phyloP scores from a whole-genome alignment of 345 rosid species.

The Camelina hispida region DNA sequence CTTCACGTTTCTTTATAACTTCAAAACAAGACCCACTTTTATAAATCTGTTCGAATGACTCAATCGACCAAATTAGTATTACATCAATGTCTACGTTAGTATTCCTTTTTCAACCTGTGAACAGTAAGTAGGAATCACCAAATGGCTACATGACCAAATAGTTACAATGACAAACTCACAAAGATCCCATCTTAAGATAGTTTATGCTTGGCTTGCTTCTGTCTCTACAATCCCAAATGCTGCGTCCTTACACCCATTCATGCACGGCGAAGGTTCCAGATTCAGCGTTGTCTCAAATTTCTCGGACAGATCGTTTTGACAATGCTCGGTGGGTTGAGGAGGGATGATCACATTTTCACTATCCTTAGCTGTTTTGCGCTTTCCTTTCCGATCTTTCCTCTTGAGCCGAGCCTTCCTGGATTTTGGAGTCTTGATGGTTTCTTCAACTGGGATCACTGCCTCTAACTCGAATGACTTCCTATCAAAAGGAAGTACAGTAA shows the following conservation, averaged over 20 bases:
- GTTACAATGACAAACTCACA: slow-evolving; percentile 26
- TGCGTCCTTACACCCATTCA: slow-evolving; percentile 43
- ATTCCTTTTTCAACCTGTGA: not conserved
- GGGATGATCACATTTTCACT: slow-evolving; percentile 24
- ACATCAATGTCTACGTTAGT: slow-evolving; percentile 1
- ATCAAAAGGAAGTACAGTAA: slow-evolving; percentile 76
- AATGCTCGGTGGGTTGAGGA: slow-evolving; percentile 28
- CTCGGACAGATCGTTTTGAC: slow-evolving; percentile 34
- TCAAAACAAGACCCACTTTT: not conserved
- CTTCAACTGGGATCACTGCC: slow-evolving; percentile 41
- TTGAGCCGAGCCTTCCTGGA: slow-evolving; percentile 63
- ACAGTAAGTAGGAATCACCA: not conserved
- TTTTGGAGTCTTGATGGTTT: slow-evolving; percentile 53
- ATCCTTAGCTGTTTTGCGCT: slow-evolving; percentile 30
- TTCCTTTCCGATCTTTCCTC: slow-evolving; percentile 54
- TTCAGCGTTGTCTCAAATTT: slow-evolving; percentile 27
- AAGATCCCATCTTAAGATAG: not conserved
- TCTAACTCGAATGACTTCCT: slow-evolving; percentile 64
- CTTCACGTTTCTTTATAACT: not conserved
- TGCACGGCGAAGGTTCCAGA: slow-evolving; percentile 22
- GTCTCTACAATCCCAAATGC: slow-evolving; percentile 31
- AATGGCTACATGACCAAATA: slow-evolving; percentile 38
- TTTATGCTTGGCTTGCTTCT: slow-evolving; percentile 45
- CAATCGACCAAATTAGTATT: slow-evolving; percentile 3
- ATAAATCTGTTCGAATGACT: slow-evolving; percentile 16